phyloP scores from a whole-genome alignment of 495 filamentous ascomycete genomes.

The Letharia lupina region DNA sequence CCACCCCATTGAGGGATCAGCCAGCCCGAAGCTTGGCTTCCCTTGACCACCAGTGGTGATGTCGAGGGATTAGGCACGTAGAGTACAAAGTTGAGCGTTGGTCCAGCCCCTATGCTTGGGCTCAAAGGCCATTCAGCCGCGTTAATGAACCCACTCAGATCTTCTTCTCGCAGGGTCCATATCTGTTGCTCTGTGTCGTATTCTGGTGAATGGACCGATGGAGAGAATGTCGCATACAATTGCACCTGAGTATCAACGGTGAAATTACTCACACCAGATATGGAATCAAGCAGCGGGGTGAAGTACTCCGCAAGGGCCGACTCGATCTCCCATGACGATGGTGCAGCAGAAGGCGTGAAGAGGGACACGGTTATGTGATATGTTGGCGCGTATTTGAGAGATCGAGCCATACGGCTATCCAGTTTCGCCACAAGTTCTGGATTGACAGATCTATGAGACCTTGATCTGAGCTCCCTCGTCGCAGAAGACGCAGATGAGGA shows the following conservation, averaged over 20 bases:
- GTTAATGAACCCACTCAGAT: constrained; percentile 90
- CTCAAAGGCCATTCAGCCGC: constrained; percentile 95
- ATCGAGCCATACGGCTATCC: constrained; percentile 58
- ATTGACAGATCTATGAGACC: constrained; percentile 31
- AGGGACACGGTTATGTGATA: constrained; percentile 96
- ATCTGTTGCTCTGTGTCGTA: constrained; percentile 42
- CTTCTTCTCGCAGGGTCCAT: constrained; percentile 73
- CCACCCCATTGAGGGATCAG: constrained; percentile 96
- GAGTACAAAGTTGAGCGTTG: constrained; percentile 91
- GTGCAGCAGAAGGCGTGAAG: constrained; percentile 67
- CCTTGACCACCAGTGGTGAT: constrained; percentile 57
- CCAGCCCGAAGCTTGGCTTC: constrained; percentile 75
- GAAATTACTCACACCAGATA: constrained; percentile 83
- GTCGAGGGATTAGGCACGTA: constrained; percentile 61
- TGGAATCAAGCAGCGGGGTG: constrained; percentile 65
- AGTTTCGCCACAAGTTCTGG: constrained; percentile 45
- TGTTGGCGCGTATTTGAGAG: constrained; percentile 84
- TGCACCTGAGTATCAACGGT: constrained; percentile 96
- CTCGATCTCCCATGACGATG: constrained; percentile 89
- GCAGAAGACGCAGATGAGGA: constrained; percentile 34
- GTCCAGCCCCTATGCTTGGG: constrained; percentile 85
- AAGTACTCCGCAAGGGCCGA: constrained; percentile 73
- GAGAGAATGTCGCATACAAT: constrained; percentile 71
- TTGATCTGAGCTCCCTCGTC: constrained; percentile 22
- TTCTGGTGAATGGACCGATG: constrained; percentile 56